Percentiles rank a stretch among this genome's conserved stretches.
These are phyloP conservation scores for Candida pseudocylindracea DNA, from an alignment of 1,139 yeast species.

Conservation along the genomic window DNA sequence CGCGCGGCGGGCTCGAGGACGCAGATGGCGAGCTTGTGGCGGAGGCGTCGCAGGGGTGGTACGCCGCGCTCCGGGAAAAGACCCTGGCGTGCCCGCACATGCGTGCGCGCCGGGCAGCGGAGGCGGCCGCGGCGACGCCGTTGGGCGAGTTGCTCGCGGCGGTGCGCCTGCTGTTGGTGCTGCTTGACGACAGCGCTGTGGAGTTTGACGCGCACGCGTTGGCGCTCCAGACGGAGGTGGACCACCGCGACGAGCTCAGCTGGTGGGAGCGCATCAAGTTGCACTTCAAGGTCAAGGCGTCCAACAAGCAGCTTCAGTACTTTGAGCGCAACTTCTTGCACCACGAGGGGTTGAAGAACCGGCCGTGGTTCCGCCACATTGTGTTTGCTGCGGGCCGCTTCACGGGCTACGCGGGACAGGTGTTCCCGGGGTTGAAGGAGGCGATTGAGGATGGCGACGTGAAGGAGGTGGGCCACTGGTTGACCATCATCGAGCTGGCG, in stretches of 20 bases:
- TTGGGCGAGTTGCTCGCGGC: conserved; percentile 10
- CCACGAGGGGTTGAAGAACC: conserved; percentile 34
- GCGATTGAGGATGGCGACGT: conserved; percentile 37
- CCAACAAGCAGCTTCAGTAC: conserved; percentile 22
- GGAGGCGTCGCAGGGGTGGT: conserved; percentile 8
- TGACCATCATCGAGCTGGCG: not conserved
- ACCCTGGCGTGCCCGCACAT: conserved; percentile 6
- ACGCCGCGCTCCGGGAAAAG: conserved; percentile 6
- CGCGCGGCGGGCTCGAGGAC: conserved; percentile 6
- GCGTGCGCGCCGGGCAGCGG: conserved; percentile 2
- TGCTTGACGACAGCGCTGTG: conserved; percentile 8
- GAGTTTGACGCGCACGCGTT: conserved; percentile 15
- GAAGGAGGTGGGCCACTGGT: not conserved
- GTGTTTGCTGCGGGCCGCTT: conserved; percentile 67
- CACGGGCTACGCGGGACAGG: conserved; percentile 74
- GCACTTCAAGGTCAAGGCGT: conserved; percentile 11
- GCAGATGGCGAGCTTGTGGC: conserved; percentile 5
- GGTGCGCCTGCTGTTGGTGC: conserved; percentile 9
- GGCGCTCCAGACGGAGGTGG: conserved; percentile 13
- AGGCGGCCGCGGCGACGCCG: conserved; percentile 5
- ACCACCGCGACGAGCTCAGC: conserved; percentile 11
- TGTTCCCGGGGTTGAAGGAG: conserved; percentile 61
- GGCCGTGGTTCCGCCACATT: conserved; percentile 79
- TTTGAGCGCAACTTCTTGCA: conserved; percentile 49
- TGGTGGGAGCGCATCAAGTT: conserved; percentile 20